phyloP scores from a whole-genome alignment of 2,329 filamentous ascomycete species.

The Penicillium sumatraense region DNA sequence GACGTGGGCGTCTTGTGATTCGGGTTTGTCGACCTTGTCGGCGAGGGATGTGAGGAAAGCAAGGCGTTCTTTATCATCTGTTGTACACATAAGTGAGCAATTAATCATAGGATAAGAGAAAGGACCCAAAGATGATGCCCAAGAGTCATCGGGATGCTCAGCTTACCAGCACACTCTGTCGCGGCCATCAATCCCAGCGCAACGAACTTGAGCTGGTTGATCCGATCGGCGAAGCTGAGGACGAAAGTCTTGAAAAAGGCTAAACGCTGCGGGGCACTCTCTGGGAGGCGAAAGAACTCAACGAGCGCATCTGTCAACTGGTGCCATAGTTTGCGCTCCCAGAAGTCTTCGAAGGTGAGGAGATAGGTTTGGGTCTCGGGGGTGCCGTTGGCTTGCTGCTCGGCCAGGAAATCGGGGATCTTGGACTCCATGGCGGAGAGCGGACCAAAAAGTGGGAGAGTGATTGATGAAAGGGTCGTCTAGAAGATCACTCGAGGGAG shows the following conservation, averaged over 20 bases:
- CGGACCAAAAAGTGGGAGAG: conserved; percentile 27
- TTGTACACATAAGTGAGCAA: background rate
- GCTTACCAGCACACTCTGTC: conserved; percentile 66
- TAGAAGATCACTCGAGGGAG: background rate
- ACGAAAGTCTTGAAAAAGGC: conserved; percentile 93
- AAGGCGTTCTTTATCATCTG: conserved; percentile 86
- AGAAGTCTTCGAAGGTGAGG: conserved; percentile 91
- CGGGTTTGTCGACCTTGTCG: conserved; percentile 86
- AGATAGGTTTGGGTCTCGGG: conserved; percentile 87
- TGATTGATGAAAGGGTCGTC: background rate
- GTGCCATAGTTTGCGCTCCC: conserved; percentile 99
- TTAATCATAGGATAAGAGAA: background rate
- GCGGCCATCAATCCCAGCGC: conserved; percentile 86
- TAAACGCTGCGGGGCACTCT: conserved; percentile 83
- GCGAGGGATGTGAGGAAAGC: conserved; percentile 81
- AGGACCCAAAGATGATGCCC: background rate
- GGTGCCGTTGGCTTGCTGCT: conserved; percentile 85
- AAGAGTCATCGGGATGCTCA: background rate
- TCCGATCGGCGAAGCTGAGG: conserved; percentile 94
- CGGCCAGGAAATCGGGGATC: conserved; percentile 88
- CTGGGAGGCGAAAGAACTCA: conserved; percentile 81
- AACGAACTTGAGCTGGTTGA: conserved; percentile 98
- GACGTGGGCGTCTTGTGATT: conserved; percentile 93
- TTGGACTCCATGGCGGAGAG: conserved; percentile 73
- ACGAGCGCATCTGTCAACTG: conserved; percentile 90